Conservation (phyloP, 169 alveolate species). For the Ichthyophthirius multifiliis region DNA sequence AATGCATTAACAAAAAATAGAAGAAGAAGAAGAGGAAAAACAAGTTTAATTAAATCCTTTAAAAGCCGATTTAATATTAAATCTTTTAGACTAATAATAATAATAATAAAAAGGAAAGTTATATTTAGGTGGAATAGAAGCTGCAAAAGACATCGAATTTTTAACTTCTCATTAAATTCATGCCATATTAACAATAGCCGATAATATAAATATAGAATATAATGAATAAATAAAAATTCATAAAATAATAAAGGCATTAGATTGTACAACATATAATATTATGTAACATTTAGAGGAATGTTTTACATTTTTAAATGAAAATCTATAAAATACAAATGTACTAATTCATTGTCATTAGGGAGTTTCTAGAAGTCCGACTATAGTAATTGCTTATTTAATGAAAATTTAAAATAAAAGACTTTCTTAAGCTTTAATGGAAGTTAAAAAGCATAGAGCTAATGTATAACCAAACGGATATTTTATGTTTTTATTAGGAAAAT, state of each 20-base stretch:
- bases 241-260: neutral
- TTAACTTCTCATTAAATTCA: neutral
- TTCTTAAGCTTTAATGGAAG: too few species aligned
- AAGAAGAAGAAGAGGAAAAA: too few species aligned
- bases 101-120: neutral
- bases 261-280: neutral
- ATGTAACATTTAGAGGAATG: neutral
- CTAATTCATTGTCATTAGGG: conserved; percentile 14
- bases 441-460: too few species aligned
- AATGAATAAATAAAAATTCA: neutral
- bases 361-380: neutral
- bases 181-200: neutral
- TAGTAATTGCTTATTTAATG: conserved; percentile 24
- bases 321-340: neutral
- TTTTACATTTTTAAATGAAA: neutral
- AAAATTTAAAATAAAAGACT: too few species aligned
- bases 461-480: too few species aligned
- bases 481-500: too few species aligned
- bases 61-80: too few species aligned
- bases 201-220: neutral
- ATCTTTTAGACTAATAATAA: too few species aligned
- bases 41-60: too few species aligned
- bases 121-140: neutral
- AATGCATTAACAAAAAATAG: too few species aligned
- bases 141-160: neutral